Evolutionary conservation across 2,329 filamentous ascomycete genomes (phyloP), one percentile per base, ranked within the genome.

Genomic region (Aspergillus fructus): DNA sequence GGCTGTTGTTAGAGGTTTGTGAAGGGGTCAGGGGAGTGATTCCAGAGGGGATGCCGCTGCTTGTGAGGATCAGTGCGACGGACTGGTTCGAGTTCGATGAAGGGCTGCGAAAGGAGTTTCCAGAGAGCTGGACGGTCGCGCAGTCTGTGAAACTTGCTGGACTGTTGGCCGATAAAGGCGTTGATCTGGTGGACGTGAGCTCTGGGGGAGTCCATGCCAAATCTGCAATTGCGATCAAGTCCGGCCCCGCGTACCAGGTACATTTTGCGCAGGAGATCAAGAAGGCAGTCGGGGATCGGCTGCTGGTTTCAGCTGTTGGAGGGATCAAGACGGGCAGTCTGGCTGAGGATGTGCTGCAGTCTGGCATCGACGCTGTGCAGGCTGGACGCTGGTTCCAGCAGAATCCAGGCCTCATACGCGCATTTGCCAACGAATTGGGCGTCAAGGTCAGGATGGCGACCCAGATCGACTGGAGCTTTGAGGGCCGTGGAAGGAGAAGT

Each of bases 51-150:
- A 83, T 81, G 77, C 84, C 85, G 3, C 74, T 88, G 3, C 80
- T 85, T 64, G 65, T 87, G 24, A 80, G 85, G 53, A 78, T 88
- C 63, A 85, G 83, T n/a, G 80, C 79, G 4, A 86, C 84, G 5
- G 85, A 88, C 63, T 87, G 85, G 83, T 80, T 86, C 74, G 82
- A 45, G 8, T 30, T 30, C 27, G 27, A 30, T 11, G 27, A 30
- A 2, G 30, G 8, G 8, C 52, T 56, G 24, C 11, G 11, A 6
- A 4, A n/a, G 3, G 27, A 43, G 24, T 23, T 34, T 21, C 34
- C 48, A 2, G 19, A 30, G 34, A 45, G 49, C 27, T 43, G 49
- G 49, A 37, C n/a, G 2, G 40, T 34, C 2, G 23, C 9, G 3
- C 4, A 30, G 4, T 33, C 49, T 7, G 5, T 17, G 3, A 5